Base-by-base conservation (phyloP, 345 rosid species). In the Gossypium anomalum region DNA sequence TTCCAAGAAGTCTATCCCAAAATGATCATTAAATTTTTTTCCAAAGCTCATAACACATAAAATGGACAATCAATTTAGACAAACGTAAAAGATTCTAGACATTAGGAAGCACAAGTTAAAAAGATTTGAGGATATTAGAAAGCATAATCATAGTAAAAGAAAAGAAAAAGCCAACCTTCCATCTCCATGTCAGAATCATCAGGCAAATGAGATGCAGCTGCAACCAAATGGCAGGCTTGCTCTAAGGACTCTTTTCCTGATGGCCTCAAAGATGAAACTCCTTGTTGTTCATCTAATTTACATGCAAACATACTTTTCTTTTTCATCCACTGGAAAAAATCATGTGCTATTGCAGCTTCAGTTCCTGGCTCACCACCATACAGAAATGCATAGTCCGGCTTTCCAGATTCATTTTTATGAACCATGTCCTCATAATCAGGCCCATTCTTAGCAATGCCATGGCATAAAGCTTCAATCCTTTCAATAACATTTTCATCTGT, bases 131-230 rank as follows among this genome's bases (percentile, higher is more conserved):
- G 75, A 47, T 13, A 58, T 48, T 3, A 74, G 38, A 67, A 38
- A 79, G 76, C 69, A 71, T 53, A 72, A 70, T 51, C 11, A 23
- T 75, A 53, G 43, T 82, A 23, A 61, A 56, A 61, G 27, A 47
- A 61, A 56, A 61, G 27, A 67, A 67, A 64, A 47, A 12, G 12
- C 81, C 47, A 79, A 92, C 94, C 97, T 92, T 89, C 97, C 97
- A 92, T 92, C 81, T 92, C 97, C 91, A 88, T 89, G 85, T 92
- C 94, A 67, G 93, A 90, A 82, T 87, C 90, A 66, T 76, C 69
- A 79, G 77, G 76, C 3, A 78, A 78, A 69, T 78, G 70, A 29
- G 83, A 57, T 61, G 20, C 80, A 61, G 79, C 45, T 7, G 79
- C 70, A 75, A 56, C 49, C 29, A 72, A 71, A 49, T 56, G 57